These are phyloP conservation scores for Cyclocybe cylindracea DNA, from an alignment of 768 basidiomycete species.

Conservation along the genomic window DNA sequence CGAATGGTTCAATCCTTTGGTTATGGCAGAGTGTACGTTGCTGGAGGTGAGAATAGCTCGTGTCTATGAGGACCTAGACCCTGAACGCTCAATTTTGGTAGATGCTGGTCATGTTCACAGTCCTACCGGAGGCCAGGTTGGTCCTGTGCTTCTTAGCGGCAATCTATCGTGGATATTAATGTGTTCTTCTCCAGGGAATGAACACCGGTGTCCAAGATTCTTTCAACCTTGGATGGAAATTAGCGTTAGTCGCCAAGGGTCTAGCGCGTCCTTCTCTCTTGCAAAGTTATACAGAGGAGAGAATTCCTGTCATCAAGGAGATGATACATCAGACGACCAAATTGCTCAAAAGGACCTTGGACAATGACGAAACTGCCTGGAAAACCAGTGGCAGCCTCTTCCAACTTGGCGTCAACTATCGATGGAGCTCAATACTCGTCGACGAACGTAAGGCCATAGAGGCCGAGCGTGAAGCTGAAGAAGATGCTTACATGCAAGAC, in stretches of 20 bases:
- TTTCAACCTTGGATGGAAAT: constrained; percentile 40
- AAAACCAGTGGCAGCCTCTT: constrained; percentile 23
- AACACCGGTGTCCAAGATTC: constrained; percentile 35
- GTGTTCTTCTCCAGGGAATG: constrained; percentile 20
- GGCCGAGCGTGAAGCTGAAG: constrained; percentile 7
- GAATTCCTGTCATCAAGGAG: constrained; percentile 36
- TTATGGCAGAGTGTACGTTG: constrained; percentile 18
- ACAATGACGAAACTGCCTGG: constrained; percentile 18
- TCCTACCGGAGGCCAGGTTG: constrained; percentile 30
- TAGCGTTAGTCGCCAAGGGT: constrained; percentile 31
- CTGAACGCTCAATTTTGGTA: neutral
- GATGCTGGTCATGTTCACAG: constrained; percentile 35
- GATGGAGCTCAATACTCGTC: constrained; percentile 48
- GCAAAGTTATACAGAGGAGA: constrained; percentile 33
- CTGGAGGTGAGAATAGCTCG: constrained; percentile 19
- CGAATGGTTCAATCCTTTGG: constrained; percentile 22
- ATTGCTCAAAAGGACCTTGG: constrained; percentile 14
- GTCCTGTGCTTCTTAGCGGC: neutral
- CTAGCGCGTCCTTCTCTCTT: constrained; percentile 27
- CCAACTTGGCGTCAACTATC: constrained; percentile 55
- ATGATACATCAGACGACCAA: constrained; percentile 32
- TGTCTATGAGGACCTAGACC: neutral
- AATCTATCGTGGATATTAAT: neutral
- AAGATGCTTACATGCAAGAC: constrained; percentile 16
- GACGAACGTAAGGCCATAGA: constrained; percentile 35